Conservation (phyloP, 225 moss, liverwort and hornwort genomes). For the Sphagnum tenellum region DNA sequence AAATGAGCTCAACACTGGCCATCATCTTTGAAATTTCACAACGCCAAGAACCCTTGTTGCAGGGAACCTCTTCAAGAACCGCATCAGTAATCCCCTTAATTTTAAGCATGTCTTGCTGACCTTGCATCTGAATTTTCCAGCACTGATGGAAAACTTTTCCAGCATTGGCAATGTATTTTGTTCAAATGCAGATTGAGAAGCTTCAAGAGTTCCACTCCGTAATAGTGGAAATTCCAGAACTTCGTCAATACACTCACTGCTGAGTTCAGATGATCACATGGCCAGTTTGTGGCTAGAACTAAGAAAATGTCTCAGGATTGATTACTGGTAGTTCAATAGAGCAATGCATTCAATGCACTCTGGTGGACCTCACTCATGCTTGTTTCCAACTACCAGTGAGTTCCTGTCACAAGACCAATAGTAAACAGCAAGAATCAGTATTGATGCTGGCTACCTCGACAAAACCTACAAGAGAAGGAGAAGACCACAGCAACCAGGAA, state of each 20-base stretch:
- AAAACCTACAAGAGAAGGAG: too few species aligned
- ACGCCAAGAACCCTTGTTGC: conserved; percentile 70
- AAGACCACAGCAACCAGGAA: too few species aligned
- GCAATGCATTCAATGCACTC: conserved; percentile 89
- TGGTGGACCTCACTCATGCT: conserved; percentile 92
- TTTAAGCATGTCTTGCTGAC: conserved; percentile 67
- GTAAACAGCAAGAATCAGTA: too few species aligned
- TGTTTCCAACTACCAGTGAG: conserved; percentile 42
- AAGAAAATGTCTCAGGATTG: conserved; percentile 69
- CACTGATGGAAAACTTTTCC: conserved; percentile 32
- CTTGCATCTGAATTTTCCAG: conserved; percentile 54
- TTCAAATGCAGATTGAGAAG: conserved; percentile 64
- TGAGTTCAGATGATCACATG: conserved; percentile 41
- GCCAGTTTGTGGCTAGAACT: conserved; percentile 91
- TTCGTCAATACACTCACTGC: conserved; percentile 82
- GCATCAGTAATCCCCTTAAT: conserved; percentile 59
- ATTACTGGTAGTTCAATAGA: conserved; percentile 80
- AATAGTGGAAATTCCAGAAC: conserved; percentile 83
- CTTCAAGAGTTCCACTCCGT: conserved; percentile 51
- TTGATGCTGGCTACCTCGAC: too few species aligned
- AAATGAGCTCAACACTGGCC: conserved; percentile 66
- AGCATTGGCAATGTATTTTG: conserved; percentile 63
- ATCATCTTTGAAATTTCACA: conserved; percentile 95
- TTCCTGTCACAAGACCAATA: conserved; percentile 12
- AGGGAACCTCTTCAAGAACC: conserved; percentile 51